Conservation (phyloP, 345 rosid species). For the Acer saccharum region DNA sequence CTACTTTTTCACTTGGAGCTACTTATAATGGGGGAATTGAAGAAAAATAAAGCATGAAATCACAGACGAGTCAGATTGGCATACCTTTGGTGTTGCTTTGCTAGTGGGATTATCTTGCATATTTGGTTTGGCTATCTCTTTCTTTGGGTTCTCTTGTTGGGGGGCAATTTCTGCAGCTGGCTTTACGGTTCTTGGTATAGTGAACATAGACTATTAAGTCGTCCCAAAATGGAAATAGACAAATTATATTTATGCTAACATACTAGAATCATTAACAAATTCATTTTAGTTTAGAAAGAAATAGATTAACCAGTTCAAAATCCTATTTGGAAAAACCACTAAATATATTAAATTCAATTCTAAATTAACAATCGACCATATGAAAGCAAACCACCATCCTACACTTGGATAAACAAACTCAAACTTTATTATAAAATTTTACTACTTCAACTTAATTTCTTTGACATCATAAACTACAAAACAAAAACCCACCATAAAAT, state of each 20-base stretch:
- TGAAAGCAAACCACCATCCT: neutral
- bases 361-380: neutral
- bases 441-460: no score
- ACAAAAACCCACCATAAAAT: neutral
- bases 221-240: neutral
- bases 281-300: neutral
- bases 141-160: conserved; percentile 96
- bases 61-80: conserved; percentile 69
- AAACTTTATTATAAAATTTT: neutral
- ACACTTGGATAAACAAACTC: no score
- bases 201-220: conserved; percentile 12
- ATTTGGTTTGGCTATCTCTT: conserved; percentile 90
- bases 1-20: conserved; percentile 87
- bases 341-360: neutral
- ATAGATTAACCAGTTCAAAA: neutral
- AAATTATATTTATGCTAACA: neutral
- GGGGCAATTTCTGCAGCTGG: conserved; percentile 95
- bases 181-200: conserved; percentile 94
- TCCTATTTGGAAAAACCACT: neutral
- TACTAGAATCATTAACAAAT: neutral
- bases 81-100: conserved; percentile 67
- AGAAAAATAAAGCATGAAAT: conserved; percentile 84
- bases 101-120: conserved; percentile 87
- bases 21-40: conserved; percentile 92
- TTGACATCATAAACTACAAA: neutral